These are phyloP conservation scores for Acrodontium crateriforme DNA, from an alignment of 2,329 filamentous ascomycete species.

Conservation along the genomic window DNA sequence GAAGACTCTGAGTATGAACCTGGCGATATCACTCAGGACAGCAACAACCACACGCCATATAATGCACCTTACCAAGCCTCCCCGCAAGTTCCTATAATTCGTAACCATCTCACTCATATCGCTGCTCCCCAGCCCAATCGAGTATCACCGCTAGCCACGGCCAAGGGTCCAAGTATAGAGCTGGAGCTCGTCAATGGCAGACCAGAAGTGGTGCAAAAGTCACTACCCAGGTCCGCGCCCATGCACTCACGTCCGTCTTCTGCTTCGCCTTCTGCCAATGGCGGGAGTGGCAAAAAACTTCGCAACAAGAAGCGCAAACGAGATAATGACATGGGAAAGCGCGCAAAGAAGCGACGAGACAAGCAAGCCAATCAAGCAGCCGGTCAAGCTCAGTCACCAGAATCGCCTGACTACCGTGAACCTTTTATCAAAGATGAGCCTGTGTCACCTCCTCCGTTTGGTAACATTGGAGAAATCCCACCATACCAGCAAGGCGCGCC, in stretches of 20 bases:
- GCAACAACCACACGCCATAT: conserved; percentile 7
- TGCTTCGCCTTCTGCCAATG: conserved; percentile 15
- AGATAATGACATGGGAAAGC: conserved; percentile 10
- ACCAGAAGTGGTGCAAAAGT: conserved; percentile 19
- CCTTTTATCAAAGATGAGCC: conserved; percentile 50
- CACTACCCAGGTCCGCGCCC: conserved; percentile 7
- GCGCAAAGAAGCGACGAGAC: conserved; percentile 18
- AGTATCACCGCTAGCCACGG: conserved; percentile 43
- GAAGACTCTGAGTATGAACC: conserved; percentile 25
- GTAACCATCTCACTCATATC: conserved; percentile 47
- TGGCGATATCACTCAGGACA: conserved; percentile 20
- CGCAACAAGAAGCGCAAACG: conserved; percentile 25
- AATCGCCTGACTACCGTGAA: conserved; percentile 23
- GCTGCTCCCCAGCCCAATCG: conserved; percentile 65
- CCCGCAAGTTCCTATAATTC: conserved; percentile 48
- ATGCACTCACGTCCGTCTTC: conserved; percentile 13
- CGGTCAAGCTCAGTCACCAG: conserved; percentile 23
- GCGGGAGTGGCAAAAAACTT: conserved; percentile 10
- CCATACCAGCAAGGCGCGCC: conserved; percentile 27
- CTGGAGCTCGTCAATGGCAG: conserved; percentile 34
- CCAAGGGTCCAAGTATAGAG: conserved; percentile 31
- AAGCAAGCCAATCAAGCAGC: no score
- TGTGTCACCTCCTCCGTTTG: conserved; percentile 45
- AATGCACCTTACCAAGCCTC: conserved; percentile 12
- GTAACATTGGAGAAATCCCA: conserved; percentile 23